Conservation (phyloP, 345 rosid species). For the Pugionium cornutum region DNA sequence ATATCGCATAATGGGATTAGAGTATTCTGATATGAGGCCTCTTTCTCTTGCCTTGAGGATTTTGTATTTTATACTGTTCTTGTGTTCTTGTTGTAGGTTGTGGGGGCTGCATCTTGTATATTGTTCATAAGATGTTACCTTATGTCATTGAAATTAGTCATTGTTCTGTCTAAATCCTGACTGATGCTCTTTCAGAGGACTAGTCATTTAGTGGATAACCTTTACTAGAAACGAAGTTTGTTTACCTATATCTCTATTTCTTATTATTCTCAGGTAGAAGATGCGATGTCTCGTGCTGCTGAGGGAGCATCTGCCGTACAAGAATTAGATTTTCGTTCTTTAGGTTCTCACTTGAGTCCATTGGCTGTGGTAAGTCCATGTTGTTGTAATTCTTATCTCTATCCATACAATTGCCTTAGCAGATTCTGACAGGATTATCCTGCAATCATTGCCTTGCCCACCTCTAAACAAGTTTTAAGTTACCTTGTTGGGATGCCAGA, state of each 20-base stretch:
- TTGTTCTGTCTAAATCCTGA: not conserved
- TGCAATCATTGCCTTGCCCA: constrained; percentile 21
- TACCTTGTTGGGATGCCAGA: constrained; percentile 53
- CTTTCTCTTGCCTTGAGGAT: constrained; percentile 19
- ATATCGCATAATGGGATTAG: constrained; percentile 6
- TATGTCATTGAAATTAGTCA: not conserved
- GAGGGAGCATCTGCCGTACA: constrained; percentile 68
- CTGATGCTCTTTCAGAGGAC: constrained; percentile 1
- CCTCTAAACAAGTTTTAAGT: constrained; percentile 31
- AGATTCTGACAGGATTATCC: constrained; percentile 11
- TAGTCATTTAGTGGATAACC: not conserved
- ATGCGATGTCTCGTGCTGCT: constrained; percentile 80
- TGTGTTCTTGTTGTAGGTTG: constrained; percentile 2
- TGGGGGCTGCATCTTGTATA: constrained; percentile 14
- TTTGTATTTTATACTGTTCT: constrained; percentile 14
- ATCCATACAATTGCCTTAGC: not conserved
- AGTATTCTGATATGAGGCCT: constrained; percentile 15
- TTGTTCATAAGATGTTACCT: constrained; percentile 18
- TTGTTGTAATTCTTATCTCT: constrained; percentile 14
- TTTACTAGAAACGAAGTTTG: constrained; percentile 2
- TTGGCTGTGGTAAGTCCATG: constrained; percentile 75
- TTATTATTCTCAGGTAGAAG: constrained; percentile 64
- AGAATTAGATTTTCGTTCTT: constrained; percentile 68
- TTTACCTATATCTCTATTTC: constrained; percentile 15
- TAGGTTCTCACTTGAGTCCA: constrained; percentile 79